Conservation (phyloP, 768 basidiomycete species). For the Lentinula edodes region DNA sequence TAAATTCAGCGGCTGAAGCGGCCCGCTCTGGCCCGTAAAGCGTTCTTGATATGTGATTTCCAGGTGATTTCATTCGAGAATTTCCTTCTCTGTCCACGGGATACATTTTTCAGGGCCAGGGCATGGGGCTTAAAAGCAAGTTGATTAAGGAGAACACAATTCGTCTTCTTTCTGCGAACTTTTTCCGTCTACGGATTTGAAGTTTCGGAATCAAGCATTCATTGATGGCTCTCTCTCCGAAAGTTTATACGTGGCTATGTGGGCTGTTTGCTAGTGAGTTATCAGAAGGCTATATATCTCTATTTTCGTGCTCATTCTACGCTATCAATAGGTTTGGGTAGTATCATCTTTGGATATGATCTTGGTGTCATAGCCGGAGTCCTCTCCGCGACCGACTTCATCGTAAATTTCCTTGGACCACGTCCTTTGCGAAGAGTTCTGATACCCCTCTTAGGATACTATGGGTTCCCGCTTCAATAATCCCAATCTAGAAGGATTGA, state of each 20-base stretch:
- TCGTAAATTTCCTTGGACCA: slow-evolving; percentile 14
- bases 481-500: slow-evolving; percentile 31
- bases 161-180: neutral
- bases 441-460: slow-evolving; percentile 14
- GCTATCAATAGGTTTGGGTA: slow-evolving; percentile 28
- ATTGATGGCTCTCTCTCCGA: slow-evolving; percentile 33
- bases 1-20: neutral
- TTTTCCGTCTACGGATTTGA: neutral
- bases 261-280: slow-evolving; percentile 41
- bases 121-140: neutral
- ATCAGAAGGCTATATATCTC: neutral
- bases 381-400: slow-evolving; percentile 32
- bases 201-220: neutral
- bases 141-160: neutral
- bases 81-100: neutral
- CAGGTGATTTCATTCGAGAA: neutral
- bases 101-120: neutral
- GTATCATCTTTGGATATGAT: slow-evolving; percentile 26
- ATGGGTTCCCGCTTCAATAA: slow-evolving; percentile 32
- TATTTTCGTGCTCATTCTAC: neutral
- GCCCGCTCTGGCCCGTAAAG: neutral
- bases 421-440: neutral
- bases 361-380: slow-evolving; percentile 47
- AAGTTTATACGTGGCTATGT: slow-evolving; percentile 49
- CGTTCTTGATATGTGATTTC: too few relatives aligned